These are phyloP conservation scores for Dryas octopetala DNA, from an alignment of 306 rosid genomes.

Conservation along the genomic window DNA sequence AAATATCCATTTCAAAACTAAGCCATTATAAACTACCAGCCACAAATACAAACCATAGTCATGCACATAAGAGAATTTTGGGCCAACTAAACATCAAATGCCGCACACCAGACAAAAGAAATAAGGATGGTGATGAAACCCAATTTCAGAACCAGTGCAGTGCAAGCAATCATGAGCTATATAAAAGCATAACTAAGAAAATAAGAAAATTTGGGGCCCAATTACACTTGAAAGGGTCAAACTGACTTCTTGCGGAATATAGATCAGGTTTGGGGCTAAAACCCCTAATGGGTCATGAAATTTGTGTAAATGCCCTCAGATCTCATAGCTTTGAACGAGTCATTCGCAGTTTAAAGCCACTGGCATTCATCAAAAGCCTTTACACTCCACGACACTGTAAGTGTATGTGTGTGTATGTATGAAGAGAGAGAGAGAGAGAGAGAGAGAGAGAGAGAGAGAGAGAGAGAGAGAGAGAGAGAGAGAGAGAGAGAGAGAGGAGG, in stretches of 20 bases:
- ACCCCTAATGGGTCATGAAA: background rate
- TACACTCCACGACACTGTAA: constrained; percentile 1
- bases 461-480: background rate
- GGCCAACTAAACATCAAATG: background rate
- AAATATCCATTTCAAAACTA: no score
- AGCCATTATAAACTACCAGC: no score
- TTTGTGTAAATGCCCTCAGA: constrained; percentile 28
- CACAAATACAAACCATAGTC: no score
- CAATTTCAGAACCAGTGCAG: background rate
- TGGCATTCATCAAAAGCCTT: constrained; percentile 30
- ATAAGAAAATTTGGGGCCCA: background rate
- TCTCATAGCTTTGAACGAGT: constrained; percentile 30
- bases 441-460: background rate
- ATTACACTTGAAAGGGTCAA: background rate
- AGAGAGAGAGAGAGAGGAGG: background rate
- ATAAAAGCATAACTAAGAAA: background rate
- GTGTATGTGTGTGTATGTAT: background rate
- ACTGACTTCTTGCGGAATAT: background rate
- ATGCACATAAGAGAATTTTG: background rate
- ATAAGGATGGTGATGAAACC: background rate
- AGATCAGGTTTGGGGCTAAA: background rate
- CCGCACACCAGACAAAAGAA: background rate
- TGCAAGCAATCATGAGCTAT: background rate
- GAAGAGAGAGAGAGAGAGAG: background rate
- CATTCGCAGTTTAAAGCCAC: constrained; percentile 21